Base-by-base conservation (phyloP, 2,329 filamentous ascomycete species). In the Pyricularia pennisetigena region DNA sequence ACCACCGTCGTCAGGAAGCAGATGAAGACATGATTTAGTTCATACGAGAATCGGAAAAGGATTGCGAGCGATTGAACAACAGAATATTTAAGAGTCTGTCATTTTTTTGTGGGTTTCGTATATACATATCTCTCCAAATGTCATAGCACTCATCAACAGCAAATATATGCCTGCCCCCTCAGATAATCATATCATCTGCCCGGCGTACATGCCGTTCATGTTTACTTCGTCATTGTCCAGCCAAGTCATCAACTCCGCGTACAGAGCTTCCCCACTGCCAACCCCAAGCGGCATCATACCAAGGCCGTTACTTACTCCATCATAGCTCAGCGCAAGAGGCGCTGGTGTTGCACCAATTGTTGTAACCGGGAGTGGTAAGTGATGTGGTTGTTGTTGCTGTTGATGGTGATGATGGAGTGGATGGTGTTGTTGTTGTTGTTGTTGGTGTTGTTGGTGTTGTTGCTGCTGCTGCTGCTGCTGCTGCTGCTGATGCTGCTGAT, bases 171-270 rank as follows among this genome's bases (percentile, higher is more conserved):
- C 32, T n/a, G 12, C 32, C 32, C 41, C 16, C 5, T 49, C 16
- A n/a, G 12, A 26, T 12, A 6, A 23, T 67, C 65, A 67, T 20
- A 67, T 29, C 20, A 59, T 57, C 20, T 61, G 26, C 29, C 35
- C 26, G 4, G 16, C 49, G 23, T 67, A 67, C 23, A 59, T 24
- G 4, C 49, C 41, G 23, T 26, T 61, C 3, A 24, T 4, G 24
- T 2, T n/a, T 9, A 65, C 59, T 12, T 66, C 64, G 32, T 68
- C 68, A 12, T 57, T 64, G n/a, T 66, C 64, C 24, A 64, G 64
- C 68, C 68, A 68, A 6, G 54, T 63, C 64, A 67, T 49, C 3
- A 68, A 64, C 68, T 68, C 68, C 24, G 32, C 30, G 57, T 67
- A 68, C 16, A 67, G 57, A 7, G 68, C 57, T 9, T 67, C 59